Conservation (phyloP, 2,329 filamentous ascomycete species). For the Ceratocystis papillata region DNA sequence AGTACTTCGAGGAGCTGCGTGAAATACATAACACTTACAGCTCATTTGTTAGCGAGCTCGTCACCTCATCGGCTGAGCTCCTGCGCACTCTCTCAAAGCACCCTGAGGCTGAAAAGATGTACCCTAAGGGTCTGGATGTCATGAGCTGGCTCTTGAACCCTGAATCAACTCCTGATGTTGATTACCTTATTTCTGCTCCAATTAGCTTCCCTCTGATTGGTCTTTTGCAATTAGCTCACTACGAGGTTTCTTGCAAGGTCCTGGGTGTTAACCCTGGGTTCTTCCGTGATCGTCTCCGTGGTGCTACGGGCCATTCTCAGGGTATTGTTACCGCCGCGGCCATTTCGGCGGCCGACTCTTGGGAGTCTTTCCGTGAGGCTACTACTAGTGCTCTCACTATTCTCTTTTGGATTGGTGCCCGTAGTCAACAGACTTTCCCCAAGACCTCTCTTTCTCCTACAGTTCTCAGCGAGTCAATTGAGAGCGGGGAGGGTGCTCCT, state of each 20-base stretch:
- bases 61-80: slow-evolving; percentile 70
- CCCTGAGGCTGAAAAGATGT: slow-evolving; percentile 83
- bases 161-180: slow-evolving; percentile 81
- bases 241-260: slow-evolving; percentile 84
- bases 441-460: slow-evolving; percentile 85
- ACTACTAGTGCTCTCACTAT: slow-evolving; percentile 74
- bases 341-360: slow-evolving; percentile 80
- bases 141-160: slow-evolving; percentile 84
- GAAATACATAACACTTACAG: slow-evolving; percentile 86
- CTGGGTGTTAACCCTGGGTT: slow-evolving; percentile 82
- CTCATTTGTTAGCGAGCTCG: slow-evolving; percentile 76
- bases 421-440: slow-evolving; percentile 95
- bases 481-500: slow-evolving; percentile 87
- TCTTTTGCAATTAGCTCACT: slow-evolving; percentile 90
- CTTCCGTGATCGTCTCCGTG: slow-evolving; percentile 70
- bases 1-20: slow-evolving; percentile 96
- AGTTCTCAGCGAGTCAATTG: slow-evolving; percentile 82
- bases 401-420: slow-evolving; percentile 96
- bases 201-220: slow-evolving; percentile 96
- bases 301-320: slow-evolving; percentile 92
- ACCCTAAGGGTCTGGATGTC: slow-evolving; percentile 91
- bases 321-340: slow-evolving; percentile 88
- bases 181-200: slow-evolving; percentile 88
- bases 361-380: slow-evolving; percentile 80
- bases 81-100: slow-evolving; percentile 77